phyloP scores from a whole-genome alignment of 768 basidiomycete genomes.

The Phanerodontia chrysosporium region DNA sequence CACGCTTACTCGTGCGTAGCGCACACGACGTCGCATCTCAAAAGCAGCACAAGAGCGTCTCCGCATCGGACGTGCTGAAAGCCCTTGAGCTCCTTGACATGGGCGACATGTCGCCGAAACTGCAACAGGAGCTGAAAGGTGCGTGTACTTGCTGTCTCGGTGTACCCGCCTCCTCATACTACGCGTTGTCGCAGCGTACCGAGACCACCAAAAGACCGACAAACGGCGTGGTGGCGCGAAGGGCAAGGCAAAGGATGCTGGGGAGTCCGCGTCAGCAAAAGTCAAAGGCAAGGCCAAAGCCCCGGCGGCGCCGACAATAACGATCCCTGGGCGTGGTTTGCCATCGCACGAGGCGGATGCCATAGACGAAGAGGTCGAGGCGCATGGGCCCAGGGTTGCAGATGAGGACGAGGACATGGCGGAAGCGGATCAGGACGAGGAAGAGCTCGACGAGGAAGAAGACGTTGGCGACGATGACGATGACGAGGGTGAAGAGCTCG shows the following conservation, averaged over 20 bases:
- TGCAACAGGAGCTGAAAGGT: conserved; percentile 67
- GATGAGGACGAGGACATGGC: conserved; percentile 33
- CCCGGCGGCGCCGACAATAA: conserved; percentile 6
- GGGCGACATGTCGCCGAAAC: conserved; percentile 58
- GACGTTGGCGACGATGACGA: conserved; percentile 31
- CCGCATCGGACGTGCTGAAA: conserved; percentile 85
- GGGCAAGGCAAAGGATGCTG: conserved; percentile 22
- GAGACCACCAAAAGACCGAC: conserved; percentile 57
- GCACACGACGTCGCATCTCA: conserved; percentile 86
- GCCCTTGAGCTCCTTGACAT: conserved; percentile 80
- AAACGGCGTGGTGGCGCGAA: conserved; percentile 35
- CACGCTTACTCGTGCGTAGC: conserved; percentile 33
- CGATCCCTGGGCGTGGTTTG: neutral
- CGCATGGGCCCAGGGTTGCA: conserved; percentile 26
- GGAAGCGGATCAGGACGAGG: conserved; percentile 18
- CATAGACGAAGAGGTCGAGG: conserved; percentile 19
- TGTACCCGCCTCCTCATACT: neutral
- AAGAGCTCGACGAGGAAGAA: conserved; percentile 27
- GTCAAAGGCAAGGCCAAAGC: conserved; percentile 33
- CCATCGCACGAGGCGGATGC: conserved; percentile 8
- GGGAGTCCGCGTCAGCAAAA: conserved; percentile 23
- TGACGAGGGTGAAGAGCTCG: conserved; percentile 35
- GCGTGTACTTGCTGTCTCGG: conserved; percentile 18
- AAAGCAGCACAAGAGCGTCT: conserved; percentile 84
- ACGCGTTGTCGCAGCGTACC: conserved; percentile 48